A percentile compares a stretch with the other conserved stretches of the same genome.
These are phyloP conservation scores for Pelagomonas calceolata DNA, from an alignment of 108 stramenopile species.

Conservation along the genomic window DNA sequence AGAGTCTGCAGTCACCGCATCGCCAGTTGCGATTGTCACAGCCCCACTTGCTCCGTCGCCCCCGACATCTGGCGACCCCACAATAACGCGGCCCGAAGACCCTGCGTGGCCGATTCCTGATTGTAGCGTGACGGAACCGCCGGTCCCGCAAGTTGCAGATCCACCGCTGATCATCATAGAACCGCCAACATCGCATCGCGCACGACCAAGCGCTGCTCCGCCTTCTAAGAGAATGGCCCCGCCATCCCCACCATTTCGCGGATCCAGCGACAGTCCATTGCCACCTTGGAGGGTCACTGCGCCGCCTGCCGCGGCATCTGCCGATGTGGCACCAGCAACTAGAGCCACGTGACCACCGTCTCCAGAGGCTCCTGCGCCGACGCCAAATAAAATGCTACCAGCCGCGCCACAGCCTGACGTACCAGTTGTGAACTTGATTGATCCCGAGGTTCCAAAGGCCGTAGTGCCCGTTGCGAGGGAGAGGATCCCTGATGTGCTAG, in stretches of 20 bases:
- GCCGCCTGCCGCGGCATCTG: slow-evolving; percentile 5
- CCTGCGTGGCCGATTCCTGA: slow-evolving; percentile 20
- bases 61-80: slow-evolving; percentile 19
- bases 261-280: neutral
- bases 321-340: slow-evolving; percentile 8
- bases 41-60: slow-evolving; percentile 17
- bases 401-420: neutral
- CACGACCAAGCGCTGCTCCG: slow-evolving; percentile 18
- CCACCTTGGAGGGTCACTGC: slow-evolving; percentile 8
- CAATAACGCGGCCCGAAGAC: slow-evolving; percentile 18
- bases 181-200: slow-evolving; percentile 21
- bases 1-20: slow-evolving; percentile 2
- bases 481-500: neutral
- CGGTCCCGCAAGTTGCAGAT: slow-evolving; percentile 17
- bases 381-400: slow-evolving; percentile 10
- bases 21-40: slow-evolving; percentile 20
- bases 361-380: slow-evolving; percentile 14
- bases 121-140: slow-evolving; percentile 22
- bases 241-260: slow-evolving; percentile 27
- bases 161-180: slow-evolving; percentile 21
- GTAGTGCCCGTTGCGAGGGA: slow-evolving; percentile 7
- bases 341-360: slow-evolving; percentile 12
- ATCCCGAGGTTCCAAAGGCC: slow-evolving; percentile 1
- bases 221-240: slow-evolving; percentile 22
- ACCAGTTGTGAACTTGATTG: slow-evolving; percentile 1